Percentiles rank a stretch among this genome's conserved stretches.
These are phyloP conservation scores for Parietaria judaica DNA, from an alignment of 306 rosid species.

Conservation along the genomic window DNA sequence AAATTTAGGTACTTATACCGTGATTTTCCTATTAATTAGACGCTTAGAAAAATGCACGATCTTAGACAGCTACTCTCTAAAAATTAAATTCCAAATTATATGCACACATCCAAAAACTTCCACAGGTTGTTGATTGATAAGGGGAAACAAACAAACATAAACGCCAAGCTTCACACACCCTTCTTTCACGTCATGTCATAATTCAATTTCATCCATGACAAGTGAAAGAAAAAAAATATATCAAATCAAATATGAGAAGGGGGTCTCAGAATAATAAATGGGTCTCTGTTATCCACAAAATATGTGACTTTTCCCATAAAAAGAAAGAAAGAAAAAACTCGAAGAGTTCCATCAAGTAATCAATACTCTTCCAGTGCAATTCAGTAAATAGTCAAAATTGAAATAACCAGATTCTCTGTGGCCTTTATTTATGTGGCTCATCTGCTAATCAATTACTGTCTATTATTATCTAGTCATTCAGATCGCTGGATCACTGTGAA, in stretches of 20 bases:
- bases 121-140: slow-evolving; percentile 1
- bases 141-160: not conserved
- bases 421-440: no score
- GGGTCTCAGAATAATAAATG: not conserved
- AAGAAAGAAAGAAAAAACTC: not conserved
- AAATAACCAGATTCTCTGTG: no score
- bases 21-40: not conserved
- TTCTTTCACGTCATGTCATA: not conserved
- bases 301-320: not conserved
- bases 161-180: not conserved
- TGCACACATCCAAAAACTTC: not conserved
- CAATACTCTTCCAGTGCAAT: no score
- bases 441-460: no score
- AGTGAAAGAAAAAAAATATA: not conserved
- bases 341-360: no score
- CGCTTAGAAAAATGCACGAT: not conserved
- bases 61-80: not conserved
- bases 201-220: no score
- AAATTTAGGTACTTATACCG: not conserved
- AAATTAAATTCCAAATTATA: not conserved
- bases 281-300: not conserved
- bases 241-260: no score
- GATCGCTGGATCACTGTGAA: no score
- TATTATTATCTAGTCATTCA: no score
- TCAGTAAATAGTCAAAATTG: no score